Percentiles rank a stretch among this genome's conserved stretches.
These are phyloP conservation scores for Casaregolazyma suthepensis DNA, from an alignment of 1,139 yeast species.

Conservation along the genomic window DNA sequence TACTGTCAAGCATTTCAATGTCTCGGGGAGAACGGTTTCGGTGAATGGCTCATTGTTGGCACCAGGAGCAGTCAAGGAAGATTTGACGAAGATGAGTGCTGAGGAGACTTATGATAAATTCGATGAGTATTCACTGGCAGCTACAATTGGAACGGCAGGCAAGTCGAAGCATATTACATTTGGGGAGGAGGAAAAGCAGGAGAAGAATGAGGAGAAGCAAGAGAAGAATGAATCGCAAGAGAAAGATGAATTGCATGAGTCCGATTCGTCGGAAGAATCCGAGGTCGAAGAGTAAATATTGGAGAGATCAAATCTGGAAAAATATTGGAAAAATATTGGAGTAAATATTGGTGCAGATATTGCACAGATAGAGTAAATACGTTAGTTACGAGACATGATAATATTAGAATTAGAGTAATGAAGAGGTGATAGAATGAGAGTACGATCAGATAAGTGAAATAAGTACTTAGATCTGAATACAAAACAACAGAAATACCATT, in stretches of 20 bases:
- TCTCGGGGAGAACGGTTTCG: slow-evolving; percentile 75
- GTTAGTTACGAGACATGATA: background rate
- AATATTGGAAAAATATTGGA: no score
- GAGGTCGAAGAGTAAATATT: no score
- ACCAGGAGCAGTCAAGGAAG: slow-evolving; percentile 52
- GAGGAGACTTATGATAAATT: slow-evolving; percentile 2
- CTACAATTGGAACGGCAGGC: slow-evolving; percentile 7
- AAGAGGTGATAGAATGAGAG: background rate
- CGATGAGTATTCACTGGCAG: slow-evolving; percentile 9
- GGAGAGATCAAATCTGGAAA: no score
- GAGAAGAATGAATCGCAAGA: no score
- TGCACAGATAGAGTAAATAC: background rate
- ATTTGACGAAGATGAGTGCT: slow-evolving; percentile 20
- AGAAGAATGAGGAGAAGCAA: background rate
- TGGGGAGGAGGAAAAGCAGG: background rate
- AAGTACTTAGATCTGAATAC: no score
- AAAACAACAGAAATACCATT: no score
- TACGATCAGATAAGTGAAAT: background rate
- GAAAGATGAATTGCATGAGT: no score
- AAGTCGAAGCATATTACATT: slow-evolving; percentile 5
- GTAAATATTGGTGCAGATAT: no score
- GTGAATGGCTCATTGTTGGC: slow-evolving; percentile 75
- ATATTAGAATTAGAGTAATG: background rate
- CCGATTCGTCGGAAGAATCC: no score
- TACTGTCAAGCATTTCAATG: slow-evolving; percentile 63